These are phyloP conservation scores for Phycomyces blakesleeanus DNA, from an alignment of 192 early-diverging fungal species.

Conservation along the genomic window DNA sequence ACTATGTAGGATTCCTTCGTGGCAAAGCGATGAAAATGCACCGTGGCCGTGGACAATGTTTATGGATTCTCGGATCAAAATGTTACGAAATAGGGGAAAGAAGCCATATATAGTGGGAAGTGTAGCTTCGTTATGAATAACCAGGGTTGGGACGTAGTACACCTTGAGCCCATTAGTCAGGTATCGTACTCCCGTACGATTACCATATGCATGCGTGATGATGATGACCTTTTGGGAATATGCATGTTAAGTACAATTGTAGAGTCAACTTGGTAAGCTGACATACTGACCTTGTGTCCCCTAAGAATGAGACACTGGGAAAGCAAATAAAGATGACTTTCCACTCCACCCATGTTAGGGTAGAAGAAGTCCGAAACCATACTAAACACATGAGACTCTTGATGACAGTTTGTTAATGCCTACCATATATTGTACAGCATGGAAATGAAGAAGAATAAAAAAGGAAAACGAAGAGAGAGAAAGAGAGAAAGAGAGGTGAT, in stretches of 20 bases:
- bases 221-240: constrained; percentile 65
- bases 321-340: constrained; percentile 89
- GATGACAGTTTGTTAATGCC: constrained; percentile 5
- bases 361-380: constrained; percentile 99
- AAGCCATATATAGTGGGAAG: constrained; percentile 88
- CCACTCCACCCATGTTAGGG: constrained; percentile 95
- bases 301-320: constrained; percentile 84
- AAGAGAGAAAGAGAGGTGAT: background rate
- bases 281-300: constrained; percentile 86
- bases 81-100: constrained; percentile 90
- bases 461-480: background rate
- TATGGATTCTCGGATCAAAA: constrained; percentile 86
- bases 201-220: constrained; percentile 87
- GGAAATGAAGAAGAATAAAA: background rate
- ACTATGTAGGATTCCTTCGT: constrained; percentile 93
- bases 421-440: constrained; percentile 34
- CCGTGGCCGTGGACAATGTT: constrained; percentile 96
- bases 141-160: constrained; percentile 86
- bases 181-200: constrained; percentile 81
- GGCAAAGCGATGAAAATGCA: constrained; percentile 91
- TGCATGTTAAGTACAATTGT: constrained; percentile 2
- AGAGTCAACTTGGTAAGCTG: background rate
- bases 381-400: constrained; percentile 35
- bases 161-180: constrained; percentile 91
- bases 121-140: constrained; percentile 82